These are phyloP conservation scores for Endoconidiophora polonica DNA, from an alignment of 2,329 filamentous ascomycete genomes.

Conservation along the genomic window DNA sequence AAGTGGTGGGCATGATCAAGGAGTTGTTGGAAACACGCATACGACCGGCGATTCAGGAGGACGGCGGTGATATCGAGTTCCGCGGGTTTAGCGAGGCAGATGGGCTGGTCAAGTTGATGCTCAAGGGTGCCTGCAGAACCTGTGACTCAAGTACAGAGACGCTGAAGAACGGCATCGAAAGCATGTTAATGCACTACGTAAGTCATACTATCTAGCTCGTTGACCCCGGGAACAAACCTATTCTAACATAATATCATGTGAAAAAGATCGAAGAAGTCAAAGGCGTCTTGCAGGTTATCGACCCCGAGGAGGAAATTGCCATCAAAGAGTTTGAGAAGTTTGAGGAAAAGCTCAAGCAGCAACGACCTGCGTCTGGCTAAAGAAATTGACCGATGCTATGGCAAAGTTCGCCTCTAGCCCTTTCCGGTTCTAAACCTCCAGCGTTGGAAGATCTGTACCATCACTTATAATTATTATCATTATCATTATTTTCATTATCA, in stretches of 20 bases:
- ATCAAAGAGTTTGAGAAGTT: conserved; percentile 83
- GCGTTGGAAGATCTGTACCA: too few relatives aligned
- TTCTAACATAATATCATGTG: conserved; percentile 18
- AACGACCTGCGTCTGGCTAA: conserved; percentile 17
- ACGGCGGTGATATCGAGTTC: conserved; percentile 94
- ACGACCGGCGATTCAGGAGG: conserved; percentile 88
- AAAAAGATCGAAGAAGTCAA: conserved; percentile 91
- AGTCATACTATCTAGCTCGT: conserved; percentile 27
- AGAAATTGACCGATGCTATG: too few relatives aligned
- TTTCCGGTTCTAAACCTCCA: too few relatives aligned
- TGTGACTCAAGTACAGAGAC: conserved; percentile 96
- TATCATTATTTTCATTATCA: too few relatives aligned
- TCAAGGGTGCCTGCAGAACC: conserved; percentile 83
- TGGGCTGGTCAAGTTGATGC: conserved; percentile 69
- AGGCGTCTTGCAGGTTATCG: conserved; percentile 76
- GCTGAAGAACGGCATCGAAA: conserved; percentile 93
- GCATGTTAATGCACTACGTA: conserved; percentile 94
- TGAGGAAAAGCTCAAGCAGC: conserved; percentile 58
- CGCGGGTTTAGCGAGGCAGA: conserved; percentile 58
- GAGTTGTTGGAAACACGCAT: conserved; percentile 91
- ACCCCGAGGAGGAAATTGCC: conserved; percentile 80
- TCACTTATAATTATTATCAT: too few relatives aligned
- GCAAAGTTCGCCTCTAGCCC: not conserved
- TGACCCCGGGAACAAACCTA: not conserved
- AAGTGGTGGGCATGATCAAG: conserved; percentile 97